phyloP scores from a whole-genome alignment of 2,329 filamentous ascomycete genomes.

The Ceratocystis destructans region DNA sequence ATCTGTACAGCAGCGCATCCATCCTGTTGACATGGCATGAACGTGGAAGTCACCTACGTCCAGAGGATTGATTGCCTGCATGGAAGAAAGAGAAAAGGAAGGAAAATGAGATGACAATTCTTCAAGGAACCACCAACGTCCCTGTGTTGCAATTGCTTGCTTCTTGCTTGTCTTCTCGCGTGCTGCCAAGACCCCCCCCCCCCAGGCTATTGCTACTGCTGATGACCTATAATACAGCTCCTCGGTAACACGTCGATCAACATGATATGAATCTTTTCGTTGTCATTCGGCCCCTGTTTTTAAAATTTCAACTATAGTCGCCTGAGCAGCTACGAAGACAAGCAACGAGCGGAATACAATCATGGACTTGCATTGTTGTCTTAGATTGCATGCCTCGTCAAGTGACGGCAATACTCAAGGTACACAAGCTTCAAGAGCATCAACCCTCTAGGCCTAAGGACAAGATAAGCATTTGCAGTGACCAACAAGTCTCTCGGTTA shows the following conservation, averaged over 20 bases:
- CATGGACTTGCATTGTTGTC: neutral
- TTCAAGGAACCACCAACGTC: neutral
- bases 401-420: neutral
- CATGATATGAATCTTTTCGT: neutral
- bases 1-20: neutral
- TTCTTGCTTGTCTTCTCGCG: neutral
- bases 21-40: neutral
- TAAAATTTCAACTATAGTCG: neutral
- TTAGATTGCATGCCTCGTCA: neutral
- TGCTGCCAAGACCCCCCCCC: neutral
- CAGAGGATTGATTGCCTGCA: neutral
- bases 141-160: neutral
- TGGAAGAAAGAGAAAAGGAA: neutral
- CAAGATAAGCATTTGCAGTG: neutral
- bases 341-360: neutral
- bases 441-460: neutral
- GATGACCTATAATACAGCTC: neutral
- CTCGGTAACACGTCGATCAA: neutral
- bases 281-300: neutral
- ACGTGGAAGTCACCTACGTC: no score
- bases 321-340: neutral
- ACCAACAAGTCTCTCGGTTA: neutral
- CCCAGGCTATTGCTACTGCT: neutral
- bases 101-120: conserved; percentile 2
- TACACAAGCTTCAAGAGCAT: neutral